Percentiles rank a stretch among this genome's conserved stretches.
Conservation (phyloP, 306 rosid genomes). For the Argentina anserina region DNA sequence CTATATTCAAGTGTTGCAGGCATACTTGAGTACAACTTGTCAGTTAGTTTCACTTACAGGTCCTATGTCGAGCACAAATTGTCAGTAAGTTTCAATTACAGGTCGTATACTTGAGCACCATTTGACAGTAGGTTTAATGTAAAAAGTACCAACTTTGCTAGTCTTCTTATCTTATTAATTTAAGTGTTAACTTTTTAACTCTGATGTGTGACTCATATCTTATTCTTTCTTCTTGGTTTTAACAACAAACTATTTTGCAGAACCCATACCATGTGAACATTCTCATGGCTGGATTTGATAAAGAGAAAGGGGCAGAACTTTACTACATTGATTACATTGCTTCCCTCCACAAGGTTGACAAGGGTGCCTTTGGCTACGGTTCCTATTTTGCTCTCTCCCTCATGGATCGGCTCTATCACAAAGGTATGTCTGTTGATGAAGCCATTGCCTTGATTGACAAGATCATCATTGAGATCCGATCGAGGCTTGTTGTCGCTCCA, state of each 20-base stretch:
- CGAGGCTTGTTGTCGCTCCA: constrained; percentile 81
- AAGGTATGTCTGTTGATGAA: constrained; percentile 77
- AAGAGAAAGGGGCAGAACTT: constrained; percentile 82
- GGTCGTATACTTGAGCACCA: too few relatives aligned
- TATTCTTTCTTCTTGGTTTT: not conserved
- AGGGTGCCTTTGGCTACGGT: constrained; percentile 95
- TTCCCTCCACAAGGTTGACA: constrained; percentile 95
- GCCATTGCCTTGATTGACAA: constrained; percentile 77
- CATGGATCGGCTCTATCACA: constrained; percentile 93
- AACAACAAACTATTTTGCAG: constrained; percentile 37
- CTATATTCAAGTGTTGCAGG: not conserved
- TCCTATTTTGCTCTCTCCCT: constrained; percentile 80
- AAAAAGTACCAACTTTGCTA: not conserved
- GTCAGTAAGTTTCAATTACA: not conserved
- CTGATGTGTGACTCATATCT: constrained; percentile 7
- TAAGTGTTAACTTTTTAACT: constrained; percentile 4
- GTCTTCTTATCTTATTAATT: not conserved
- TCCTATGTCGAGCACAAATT: not conserved
- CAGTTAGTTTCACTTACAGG: too few relatives aligned
- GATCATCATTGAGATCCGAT: constrained; percentile 71
- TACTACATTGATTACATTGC: constrained; percentile 90
- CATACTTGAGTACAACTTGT: not conserved
- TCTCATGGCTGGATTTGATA: constrained; percentile 88
- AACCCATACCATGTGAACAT: constrained; percentile 87
- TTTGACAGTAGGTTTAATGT: not conserved